A percentile compares a stretch with the other conserved stretches of the same genome.
phyloP scores from a whole-genome alignment of 192 early-diverging fungal species.

The Entomortierella beljakovae region DNA sequence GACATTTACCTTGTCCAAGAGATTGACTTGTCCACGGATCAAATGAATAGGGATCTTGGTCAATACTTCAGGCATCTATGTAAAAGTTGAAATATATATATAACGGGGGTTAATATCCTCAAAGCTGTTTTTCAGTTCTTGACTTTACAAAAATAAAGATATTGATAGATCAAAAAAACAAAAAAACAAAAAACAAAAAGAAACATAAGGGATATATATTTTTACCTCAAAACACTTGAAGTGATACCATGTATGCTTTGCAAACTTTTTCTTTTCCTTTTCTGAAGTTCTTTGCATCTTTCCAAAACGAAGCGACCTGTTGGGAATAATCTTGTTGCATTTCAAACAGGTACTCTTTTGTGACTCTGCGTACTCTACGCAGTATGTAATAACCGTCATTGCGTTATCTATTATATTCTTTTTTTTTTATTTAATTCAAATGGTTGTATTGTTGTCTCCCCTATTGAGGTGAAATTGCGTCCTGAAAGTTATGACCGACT shows the following conservation, averaged over 20 bases:
- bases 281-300: constrained; percentile 57
- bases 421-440: neutral
- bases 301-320: constrained; percentile 59
- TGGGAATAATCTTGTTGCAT: constrained; percentile 60
- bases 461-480: no score
- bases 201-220: no score
- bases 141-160: no score
- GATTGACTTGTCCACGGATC: constrained; percentile 58
- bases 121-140: no score
- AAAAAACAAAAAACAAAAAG: no score
- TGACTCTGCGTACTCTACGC: constrained; percentile 59
- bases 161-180: no score
- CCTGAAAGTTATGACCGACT: no score
- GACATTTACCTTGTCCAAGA: constrained; percentile 56
- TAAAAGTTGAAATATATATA: neutral
- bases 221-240: constrained; percentile 63
- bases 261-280: constrained; percentile 63
- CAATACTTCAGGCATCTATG: constrained; percentile 58
- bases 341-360: constrained; percentile 56
- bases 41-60: constrained; percentile 59
- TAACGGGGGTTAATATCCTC: no score
- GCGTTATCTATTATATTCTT: neutral
- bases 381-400: constrained; percentile 57
- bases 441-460: no score
- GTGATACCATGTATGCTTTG: constrained; percentile 63